Percentiles rank a stretch among this genome's conserved stretches.
Evolutionary conservation across 345 rosid species (phyloP).

Genomic region (Dipteronia dyeriana): DNA sequence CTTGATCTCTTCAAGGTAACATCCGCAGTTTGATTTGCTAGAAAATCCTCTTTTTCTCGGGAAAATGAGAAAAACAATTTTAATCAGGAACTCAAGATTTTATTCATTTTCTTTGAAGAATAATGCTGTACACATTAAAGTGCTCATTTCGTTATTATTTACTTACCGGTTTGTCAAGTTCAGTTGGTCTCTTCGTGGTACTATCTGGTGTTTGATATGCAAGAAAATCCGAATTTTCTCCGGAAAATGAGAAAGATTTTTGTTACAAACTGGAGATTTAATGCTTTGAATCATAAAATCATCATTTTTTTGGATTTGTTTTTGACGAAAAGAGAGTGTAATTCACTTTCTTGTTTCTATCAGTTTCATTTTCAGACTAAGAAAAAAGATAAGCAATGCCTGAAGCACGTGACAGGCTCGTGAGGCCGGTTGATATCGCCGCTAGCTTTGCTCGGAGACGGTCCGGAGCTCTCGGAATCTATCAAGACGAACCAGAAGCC

Average conservation of each 20-base stretch:
- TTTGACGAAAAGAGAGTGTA: not conserved
- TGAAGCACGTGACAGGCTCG: constrained; percentile 70
- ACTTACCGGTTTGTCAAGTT: no score
- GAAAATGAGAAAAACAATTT: not conserved
- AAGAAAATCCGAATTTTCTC: not conserved
- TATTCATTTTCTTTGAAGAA: not conserved
- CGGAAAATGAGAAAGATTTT: not conserved
- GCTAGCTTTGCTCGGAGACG: constrained; percentile 45
- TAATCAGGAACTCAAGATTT: not conserved
- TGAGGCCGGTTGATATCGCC: constrained; percentile 53
- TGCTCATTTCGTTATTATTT: not conserved
- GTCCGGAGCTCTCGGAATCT: constrained; percentile 29
- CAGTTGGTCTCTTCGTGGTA: not conserved
- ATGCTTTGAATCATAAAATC: not conserved
- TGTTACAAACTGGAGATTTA: not conserved
- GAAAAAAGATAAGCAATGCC: constrained; percentile 35
- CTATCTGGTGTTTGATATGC: not conserved
- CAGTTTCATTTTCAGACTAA: not conserved
- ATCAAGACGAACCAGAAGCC: constrained; percentile 35
- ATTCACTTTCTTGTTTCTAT: not conserved
- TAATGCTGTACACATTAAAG: not conserved
- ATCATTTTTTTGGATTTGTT: not conserved
- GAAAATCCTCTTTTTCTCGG: constrained; percentile 6
- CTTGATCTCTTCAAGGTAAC: not conserved
- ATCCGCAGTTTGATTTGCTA: not conserved